phyloP scores from a whole-genome alignment of 139 green algal species.

The Chlamydomonas incerta region DNA sequence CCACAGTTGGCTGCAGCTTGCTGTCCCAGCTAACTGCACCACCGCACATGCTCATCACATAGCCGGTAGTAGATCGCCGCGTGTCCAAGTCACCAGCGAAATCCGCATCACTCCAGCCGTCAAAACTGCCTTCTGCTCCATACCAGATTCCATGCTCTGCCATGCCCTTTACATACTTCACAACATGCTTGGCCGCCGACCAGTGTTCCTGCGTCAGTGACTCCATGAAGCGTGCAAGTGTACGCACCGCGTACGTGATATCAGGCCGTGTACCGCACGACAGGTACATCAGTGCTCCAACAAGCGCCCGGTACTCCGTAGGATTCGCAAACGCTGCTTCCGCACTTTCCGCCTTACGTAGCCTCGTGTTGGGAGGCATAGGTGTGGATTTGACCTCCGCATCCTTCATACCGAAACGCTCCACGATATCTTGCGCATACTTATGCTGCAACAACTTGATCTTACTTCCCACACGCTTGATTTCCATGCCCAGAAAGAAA shows the following conservation, averaged over 20 bases:
- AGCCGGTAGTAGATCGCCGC: no score
- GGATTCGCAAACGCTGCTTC: not conserved
- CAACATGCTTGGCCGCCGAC: no score
- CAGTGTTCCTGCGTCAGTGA: not conserved
- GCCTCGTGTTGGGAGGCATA: not conserved
- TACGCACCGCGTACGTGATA: not conserved
- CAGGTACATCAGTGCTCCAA: not conserved
- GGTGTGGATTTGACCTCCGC: no score
- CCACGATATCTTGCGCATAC: not conserved
- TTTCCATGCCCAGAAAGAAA: conserved; percentile 2
- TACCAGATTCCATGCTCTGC: not conserved
- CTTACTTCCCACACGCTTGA: not conserved
- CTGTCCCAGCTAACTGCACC: no score
- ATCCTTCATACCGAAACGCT: not conserved
- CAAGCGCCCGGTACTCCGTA: not conserved
- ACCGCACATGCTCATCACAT: no score
- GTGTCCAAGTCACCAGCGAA: no score
- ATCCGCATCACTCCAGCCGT: no score
- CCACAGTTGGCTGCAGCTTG: no score
- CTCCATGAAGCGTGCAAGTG: not conserved
- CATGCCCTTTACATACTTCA: not conserved
- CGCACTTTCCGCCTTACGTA: not conserved
- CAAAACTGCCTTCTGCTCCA: no score
- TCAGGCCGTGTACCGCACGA: no score
- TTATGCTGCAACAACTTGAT: not conserved